A percentile compares a stretch with the other conserved stretches of the same genome.
phyloP scores from a whole-genome alignment of 768 basidiomycete genomes.

The Calocera viscosa region DNA sequence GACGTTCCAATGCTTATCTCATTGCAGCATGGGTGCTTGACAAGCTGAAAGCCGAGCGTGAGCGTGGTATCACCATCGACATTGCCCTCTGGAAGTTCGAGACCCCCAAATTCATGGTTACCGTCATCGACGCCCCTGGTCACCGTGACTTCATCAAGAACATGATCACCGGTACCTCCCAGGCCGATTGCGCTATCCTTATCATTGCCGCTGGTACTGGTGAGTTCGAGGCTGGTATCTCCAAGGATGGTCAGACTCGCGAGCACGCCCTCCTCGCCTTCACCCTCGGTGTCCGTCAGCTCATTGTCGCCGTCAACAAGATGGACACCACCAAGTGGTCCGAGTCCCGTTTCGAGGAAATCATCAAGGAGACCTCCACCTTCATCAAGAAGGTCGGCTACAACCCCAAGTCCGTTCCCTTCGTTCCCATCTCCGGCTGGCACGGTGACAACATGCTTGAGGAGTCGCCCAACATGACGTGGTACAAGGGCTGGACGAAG shows the following conservation, averaged over 20 bases:
- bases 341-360: slow-evolving; percentile 99
- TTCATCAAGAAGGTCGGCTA: slow-evolving; percentile 99
- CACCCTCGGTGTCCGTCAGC: slow-evolving; percentile 99
- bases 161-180: slow-evolving; percentile 99
- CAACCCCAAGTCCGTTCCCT: slow-evolving; percentile 97
- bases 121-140: slow-evolving; percentile 97
- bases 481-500: slow-evolving; percentile 99
- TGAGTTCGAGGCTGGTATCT: slow-evolving; percentile 99
- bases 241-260: slow-evolving; percentile 99
- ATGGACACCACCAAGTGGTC: slow-evolving; percentile 99
- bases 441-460: slow-evolving; percentile 99
- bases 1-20: slow-evolving; percentile 20
- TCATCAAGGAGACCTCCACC: slow-evolving; percentile 90
- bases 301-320: slow-evolving; percentile 99
- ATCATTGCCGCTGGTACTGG: slow-evolving; percentile 99
- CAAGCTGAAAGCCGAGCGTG: slow-evolving; percentile 99
- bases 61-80: slow-evolving; percentile 99
- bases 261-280: slow-evolving; percentile 99
- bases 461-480: slow-evolving; percentile 94
- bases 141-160: slow-evolving; percentile 99
- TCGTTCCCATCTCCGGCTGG: slow-evolving; percentile 99
- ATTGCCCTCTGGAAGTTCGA: slow-evolving; percentile 99
- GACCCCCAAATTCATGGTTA: slow-evolving; percentile 92
- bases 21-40: slow-evolving; percentile 93
- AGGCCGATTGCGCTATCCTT: slow-evolving; percentile 99